These are phyloP conservation scores for Eucalyptus sideroxylon DNA, from an alignment of 345 rosid genomes.

Conservation along the genomic window DNA sequence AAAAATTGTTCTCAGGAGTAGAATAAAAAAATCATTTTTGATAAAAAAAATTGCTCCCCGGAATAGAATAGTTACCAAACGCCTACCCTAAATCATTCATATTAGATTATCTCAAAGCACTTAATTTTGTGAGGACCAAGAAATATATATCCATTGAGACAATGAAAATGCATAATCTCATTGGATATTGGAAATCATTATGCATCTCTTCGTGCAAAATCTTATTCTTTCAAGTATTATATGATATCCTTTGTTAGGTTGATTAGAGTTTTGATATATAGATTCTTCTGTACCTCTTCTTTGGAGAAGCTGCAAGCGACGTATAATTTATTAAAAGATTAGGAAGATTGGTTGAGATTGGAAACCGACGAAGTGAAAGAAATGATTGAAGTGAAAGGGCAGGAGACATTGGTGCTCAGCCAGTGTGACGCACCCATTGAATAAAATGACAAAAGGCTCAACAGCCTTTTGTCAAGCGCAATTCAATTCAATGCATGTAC, in stretches of 20 bases:
- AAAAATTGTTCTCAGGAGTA: fast-evolving
- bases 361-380: not conserved
- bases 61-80: fast-evolving
- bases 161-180: not conserved
- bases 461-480: not conserved
- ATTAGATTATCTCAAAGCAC: not conserved
- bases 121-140: not conserved
- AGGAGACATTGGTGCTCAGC: not conserved
- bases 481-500: not conserved
- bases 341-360: not conserved
- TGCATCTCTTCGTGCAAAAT: not conserved
- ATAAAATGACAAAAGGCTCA: not conserved
- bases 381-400: not conserved
- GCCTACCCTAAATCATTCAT: not conserved
- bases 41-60: too few relatives aligned
- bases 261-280: not conserved
- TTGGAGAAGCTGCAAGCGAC: not conserved
- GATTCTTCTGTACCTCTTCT: not conserved
- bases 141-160: not conserved
- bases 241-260: not conserved
- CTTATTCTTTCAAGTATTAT: not conserved
- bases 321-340: not conserved
- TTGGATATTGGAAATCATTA: not conserved
- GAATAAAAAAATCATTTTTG: too few relatives aligned
- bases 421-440: not conserved